Evolutionary conservation across 2,329 filamentous ascomycete genomes (phyloP), one percentile per base, ranked within the genome.

Genomic region (Emericellopsis atlantica): DNA sequence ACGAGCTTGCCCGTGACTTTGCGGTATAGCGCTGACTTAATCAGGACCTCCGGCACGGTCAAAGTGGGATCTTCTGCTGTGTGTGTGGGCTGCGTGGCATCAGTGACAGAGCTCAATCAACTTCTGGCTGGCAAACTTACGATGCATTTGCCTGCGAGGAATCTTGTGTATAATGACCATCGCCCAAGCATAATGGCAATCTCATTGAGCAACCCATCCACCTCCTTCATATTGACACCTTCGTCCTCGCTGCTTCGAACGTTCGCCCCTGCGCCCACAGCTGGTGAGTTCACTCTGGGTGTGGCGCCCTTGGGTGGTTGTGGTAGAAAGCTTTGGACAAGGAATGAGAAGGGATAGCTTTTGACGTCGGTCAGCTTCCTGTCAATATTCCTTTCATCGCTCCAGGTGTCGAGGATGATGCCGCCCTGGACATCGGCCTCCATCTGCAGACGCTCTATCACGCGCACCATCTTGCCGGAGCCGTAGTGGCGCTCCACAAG

Each of bases 341-440:
- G 66, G 55, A 98, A 98, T 0, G 89, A 95, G 59, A 95, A 98
- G 1, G 92, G 89, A 56, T 98, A 98, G 42, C 89, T 95, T 64
- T 93, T 96, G 59, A 95, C 86, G 54, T 98, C 92, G 3, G 85
- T 96, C 45, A 98, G 68, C 54, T 83, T 86, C 51, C 90, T 77
- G 54, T 90, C 84, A 37, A 98, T 77, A 44, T 70, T 75, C 44
- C 88, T 76, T 55, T 96, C 90, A 48, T 98, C 92, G 42, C 80
- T 81, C 88, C 92, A 98, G 1, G 89, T 92, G 57, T 98, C 92
- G 40, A 98, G 68, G 44, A 98, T 81, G 49, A 96, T 95, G 48
- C 92, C 92, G 16, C 89, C 92, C 62, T 98, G 92, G 1, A 95
- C 82, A 60, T 98, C 92, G 2, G 88, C 92, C 63, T 98, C 92